Evolutionary conservation across 2,329 filamentous ascomycete genomes (phyloP), one percentile per base, ranked within the genome.

Genomic region (Knoxdaviesia proteae): DNA sequence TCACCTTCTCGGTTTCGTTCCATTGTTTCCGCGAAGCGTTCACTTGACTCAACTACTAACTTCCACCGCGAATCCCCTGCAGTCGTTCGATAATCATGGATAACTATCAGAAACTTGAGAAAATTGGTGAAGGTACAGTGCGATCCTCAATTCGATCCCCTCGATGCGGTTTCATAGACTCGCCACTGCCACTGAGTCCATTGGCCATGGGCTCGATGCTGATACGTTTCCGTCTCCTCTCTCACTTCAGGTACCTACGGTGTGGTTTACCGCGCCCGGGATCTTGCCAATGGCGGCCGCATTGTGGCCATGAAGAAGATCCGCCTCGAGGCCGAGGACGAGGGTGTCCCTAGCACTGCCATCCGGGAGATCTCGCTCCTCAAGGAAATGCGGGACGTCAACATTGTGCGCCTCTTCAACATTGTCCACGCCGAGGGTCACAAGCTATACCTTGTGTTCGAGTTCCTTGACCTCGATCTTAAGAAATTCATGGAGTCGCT

Each of bases 401-500:
- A 88, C 61, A 90, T 94, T 53, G 82, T 94, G 46, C 75, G 77
- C 49, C 74, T 94, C 38, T 62, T 87, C 55, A 93, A 94, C 65
- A 94, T 94, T 50, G 84, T 94, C 42, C 86, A 94, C 59, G 84
- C 86, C 55, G 87, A 94, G 57, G 84, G 86, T 44, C 84, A 93
- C 64, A 94, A 94, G 64, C 74, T 94, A 41, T 94, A 93, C 61
- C 79, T 94, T 40, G 86, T 94, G 51, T 82, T 87, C 49, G 86
- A 94, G 58, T 94, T 83, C 61, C 78, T 94, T 50, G 86, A 93
- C 55, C 69, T 88, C 45, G 86, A 94, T 54, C 67, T 94, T 52
- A 94, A 94, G 67, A 93, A 92, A 61, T 94, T 92, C 61, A 94
- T 94, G 84, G 86, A 94, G 60, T 74, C 84, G 6, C 70, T 93